Evolutionary conservation across 306 rosid species (phyloP), one percentile per base, ranked within the genome.

Genomic region (Betula pendula): DNA sequence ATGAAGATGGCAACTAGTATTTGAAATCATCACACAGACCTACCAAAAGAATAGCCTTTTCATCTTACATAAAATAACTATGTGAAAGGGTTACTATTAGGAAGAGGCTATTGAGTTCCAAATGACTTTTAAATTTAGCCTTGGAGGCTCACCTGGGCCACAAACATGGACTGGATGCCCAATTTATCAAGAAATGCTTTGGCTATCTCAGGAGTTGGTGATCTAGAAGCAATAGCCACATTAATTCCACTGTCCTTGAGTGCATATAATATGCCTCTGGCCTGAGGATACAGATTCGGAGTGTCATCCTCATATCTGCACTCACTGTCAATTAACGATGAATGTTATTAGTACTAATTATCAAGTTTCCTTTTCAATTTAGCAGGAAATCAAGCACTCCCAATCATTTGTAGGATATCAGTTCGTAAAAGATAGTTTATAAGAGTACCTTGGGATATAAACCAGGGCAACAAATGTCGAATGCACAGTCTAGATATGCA

Each of bases 221-320:
- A 66, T 56, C 79, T 67, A 55, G 83, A 80, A 67, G 79, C 83
- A 80, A 80, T 45, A 40, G 83, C 79, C 60, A 80, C 40, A 55
- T 80, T 74, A 27, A 80, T 80, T 27, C 83, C 83, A 68, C 73
- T 81, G 43, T 81, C 81, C 48, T 76, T 71, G 56, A 81, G 74
- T 51, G 77, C 81, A 14, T 33, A 76, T 12, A 81, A 42, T 62
- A 65, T 81, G 67, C 84, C 84, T 53, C 48, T 76, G 5, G 81
- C 81, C 29, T 81, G 53, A 42, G 81, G 77, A 76, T 25, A 76
- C 59, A 81, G 62, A 56, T 65, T 62, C 4, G 81, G 79, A 63
- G 4, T 38, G 24, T 73, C 79, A 73, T 73, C 74, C 70, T 55
- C 75, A 73, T 66, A 29, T 27, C 69, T 73, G 52, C 3, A 66